phyloP scores from a whole-genome alignment of 2,329 filamentous ascomycete species.

The Curvularia verruculosa region DNA sequence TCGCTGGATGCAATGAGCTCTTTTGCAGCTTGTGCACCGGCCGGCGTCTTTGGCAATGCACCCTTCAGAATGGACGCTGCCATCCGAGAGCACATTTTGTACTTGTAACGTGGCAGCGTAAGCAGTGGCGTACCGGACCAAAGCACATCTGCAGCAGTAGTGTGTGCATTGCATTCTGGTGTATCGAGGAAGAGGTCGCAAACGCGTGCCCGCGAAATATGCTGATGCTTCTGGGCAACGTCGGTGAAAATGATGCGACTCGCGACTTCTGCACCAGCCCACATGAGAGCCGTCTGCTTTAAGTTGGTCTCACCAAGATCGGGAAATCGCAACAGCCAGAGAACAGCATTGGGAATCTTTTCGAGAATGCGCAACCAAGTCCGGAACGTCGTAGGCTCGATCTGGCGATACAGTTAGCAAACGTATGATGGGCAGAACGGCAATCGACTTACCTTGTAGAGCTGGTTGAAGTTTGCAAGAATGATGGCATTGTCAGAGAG shows the following conservation, averaged over 20 bases:
- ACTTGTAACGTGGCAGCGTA: conserved; percentile 87
- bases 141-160: conserved; percentile 91
- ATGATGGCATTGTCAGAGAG: conserved; percentile 85
- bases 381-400: conserved; percentile 95
- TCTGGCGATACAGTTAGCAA: conserved; percentile 61
- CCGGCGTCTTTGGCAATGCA: conserved; percentile 74
- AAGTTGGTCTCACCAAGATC: conserved; percentile 90
- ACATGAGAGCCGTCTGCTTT: conserved; percentile 75
- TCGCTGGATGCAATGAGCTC: conserved; percentile 83
- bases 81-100: conserved; percentile 99
- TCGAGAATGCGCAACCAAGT: conserved; percentile 93
- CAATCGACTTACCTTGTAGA: conserved; percentile 79
- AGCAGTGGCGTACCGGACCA: conserved; percentile 95
- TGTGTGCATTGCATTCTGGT: conserved; percentile 97
- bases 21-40: conserved; percentile 69
- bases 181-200: conserved; percentile 97
- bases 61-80: conserved; percentile 92
- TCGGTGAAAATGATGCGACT: conserved; percentile 92
- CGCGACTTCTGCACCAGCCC: conserved; percentile 86
- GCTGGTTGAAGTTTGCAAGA: conserved; percentile 95
- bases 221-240: conserved; percentile 91
- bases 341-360: conserved; percentile 80
- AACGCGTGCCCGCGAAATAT: conserved; percentile 89
- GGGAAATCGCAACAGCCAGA: conserved; percentile 97
- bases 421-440: background rate